phyloP scores from a whole-genome alignment of 139 green algal genomes.

The Chloropicon primus region DNA sequence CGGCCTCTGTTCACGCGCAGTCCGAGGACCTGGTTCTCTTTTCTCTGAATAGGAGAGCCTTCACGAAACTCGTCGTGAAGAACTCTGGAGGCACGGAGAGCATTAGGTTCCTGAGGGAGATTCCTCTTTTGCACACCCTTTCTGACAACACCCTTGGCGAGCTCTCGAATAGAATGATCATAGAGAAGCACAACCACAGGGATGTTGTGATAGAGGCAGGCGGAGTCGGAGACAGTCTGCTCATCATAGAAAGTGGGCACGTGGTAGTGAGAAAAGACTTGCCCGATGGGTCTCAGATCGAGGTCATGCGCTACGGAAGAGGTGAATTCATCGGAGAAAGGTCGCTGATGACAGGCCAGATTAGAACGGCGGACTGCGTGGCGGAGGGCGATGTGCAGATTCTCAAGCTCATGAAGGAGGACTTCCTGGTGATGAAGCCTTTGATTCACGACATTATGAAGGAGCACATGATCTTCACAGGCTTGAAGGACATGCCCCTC shows the following conservation, averaged over 20 bases:
- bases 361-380: constrained; percentile 52
- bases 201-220: neutral
- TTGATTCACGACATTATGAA: constrained; percentile 1
- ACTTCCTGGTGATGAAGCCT: constrained; percentile 37
- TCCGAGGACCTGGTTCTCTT: constrained; percentile 25
- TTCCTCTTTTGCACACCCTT: constrained; percentile 57
- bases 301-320: constrained; percentile 18
- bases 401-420: constrained; percentile 42
- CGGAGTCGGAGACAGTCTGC: neutral
- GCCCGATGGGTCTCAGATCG: neutral
- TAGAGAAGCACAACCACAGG: neutral
- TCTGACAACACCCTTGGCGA: constrained; percentile 51
- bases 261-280: neutral
- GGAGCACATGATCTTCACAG: neutral
- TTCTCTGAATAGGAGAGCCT: constrained; percentile 45
- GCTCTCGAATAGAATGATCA: constrained; percentile 17
- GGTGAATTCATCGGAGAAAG: constrained; percentile 60
- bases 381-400: constrained; percentile 40
- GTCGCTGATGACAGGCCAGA: constrained; percentile 53
- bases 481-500: neutral
- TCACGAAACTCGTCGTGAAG: constrained; percentile 51
- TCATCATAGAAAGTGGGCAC: neutral
- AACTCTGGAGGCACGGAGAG: constrained; percentile 43
- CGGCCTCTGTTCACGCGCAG: constrained; percentile 45
- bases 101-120: constrained; percentile 55